Evolutionary conservation across 2,329 filamentous ascomycete genomes (phyloP), one percentile per base, ranked within the genome.

Genomic region (Cryphonectria japonica): DNA sequence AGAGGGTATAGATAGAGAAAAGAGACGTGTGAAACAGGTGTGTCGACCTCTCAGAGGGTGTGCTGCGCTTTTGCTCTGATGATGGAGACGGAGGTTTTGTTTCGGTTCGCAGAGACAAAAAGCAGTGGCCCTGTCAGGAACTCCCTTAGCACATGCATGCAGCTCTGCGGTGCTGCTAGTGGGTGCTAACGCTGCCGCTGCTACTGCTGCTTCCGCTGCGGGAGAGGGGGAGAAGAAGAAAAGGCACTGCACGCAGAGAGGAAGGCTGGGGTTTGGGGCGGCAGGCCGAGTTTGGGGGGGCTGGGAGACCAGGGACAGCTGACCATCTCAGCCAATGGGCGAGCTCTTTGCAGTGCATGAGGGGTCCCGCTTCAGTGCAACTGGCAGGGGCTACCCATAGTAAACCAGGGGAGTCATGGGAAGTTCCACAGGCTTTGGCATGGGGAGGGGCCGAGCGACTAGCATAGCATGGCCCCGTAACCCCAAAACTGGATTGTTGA

Each of bases 1-100:
- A 66, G 61, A 69, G 66, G 69, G 61, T 69, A 52, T 52, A 41
- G 66, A 59, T 57, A 46, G 64, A 32, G 4, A 61, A n/a, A 14
- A 9, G 16, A 7, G 37, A 11, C 5, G 46, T 26, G 59, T 39
- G 34, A 61, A 61, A 61, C 39, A 34, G 34, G 29, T 59, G 46
- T 50, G 46, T 50, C 46, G 22, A 50, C 19, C 46, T 50, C 7
- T 19, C 13, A 34, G 5, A 59, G 26, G 59, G 34, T 39, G 59
- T 34, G 59, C 59, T 61, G 59, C 39, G 59, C 32, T 37, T 19
- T 37, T 22, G 29, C 29, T 39, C 34, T 61, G 59, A 7, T 39
- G 59, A 39, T 61, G 59, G 59, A 39, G 59, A 61, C 59, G 32
- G 19, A 39, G 59, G 34, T 39, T 61, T 61, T 39, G 59, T 39